phyloP scores from a whole-genome alignment of 2,329 filamentous ascomycete species.

The Colletotrichum shisoi region DNA sequence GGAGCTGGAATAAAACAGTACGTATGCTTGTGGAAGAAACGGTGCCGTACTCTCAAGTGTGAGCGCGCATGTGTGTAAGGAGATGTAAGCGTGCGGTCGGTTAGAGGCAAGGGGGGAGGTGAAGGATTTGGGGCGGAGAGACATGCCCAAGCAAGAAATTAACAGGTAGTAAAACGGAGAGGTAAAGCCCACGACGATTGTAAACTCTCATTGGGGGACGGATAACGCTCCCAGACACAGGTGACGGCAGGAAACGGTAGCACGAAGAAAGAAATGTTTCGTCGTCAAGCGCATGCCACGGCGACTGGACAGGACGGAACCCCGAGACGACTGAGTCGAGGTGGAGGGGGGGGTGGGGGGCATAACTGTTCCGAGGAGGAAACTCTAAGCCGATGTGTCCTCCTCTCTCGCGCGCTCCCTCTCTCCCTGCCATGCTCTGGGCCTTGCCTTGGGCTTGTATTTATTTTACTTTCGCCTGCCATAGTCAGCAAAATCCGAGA shows the following conservation, averaged over 20 bases:
- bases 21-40: conserved; percentile 16
- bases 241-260: conserved; percentile 29
- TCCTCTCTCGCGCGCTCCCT: background rate
- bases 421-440: conserved; percentile 3
- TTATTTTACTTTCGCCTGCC: conserved; percentile 1
- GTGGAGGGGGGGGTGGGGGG: too few species aligned
- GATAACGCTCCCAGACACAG: conserved; percentile 20
- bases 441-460: conserved; percentile 10
- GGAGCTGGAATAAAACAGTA: background rate
- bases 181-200: background rate
- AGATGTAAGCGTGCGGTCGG: background rate
- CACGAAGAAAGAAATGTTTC: conserved; percentile 23
- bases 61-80: background rate
- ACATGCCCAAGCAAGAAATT: background rate
- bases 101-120: conserved; percentile 24
- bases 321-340: conserved; percentile 29
- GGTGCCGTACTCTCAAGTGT: background rate
- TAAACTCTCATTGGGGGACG: background rate
- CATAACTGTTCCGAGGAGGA: conserved; percentile 30
- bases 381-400: conserved; percentile 28
- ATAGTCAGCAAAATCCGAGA: conserved; percentile 1
- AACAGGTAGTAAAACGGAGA: background rate
- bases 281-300: conserved; percentile 33
- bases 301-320: conserved; percentile 20
- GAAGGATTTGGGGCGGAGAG: conserved; percentile 10